Evolutionary conservation across 345 rosid genomes (phyloP).

Genomic region (Physaria fendleri): DNA sequence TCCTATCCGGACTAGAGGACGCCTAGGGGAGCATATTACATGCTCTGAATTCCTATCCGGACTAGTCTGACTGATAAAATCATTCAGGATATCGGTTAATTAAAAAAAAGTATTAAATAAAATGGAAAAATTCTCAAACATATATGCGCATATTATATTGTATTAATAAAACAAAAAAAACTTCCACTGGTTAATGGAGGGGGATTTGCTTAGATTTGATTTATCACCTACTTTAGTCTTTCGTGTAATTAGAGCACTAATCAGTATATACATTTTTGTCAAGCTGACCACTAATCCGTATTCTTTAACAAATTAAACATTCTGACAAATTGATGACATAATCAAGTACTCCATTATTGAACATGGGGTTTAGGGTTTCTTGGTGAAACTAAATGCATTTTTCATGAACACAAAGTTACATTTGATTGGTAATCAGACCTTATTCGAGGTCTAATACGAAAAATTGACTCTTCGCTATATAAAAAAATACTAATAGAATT

Average conservation of each 20-base stretch:
- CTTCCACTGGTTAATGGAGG: constrained; percentile 28
- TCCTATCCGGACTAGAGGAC: too few relatives aligned
- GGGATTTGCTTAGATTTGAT: constrained; percentile 27
- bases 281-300: constrained; percentile 29
- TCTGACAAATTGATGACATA: constrained; percentile 23
- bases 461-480: too few relatives aligned
- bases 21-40: too few relatives aligned
- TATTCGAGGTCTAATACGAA: too few relatives aligned
- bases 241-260: constrained; percentile 23
- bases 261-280: too few relatives aligned
- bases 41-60: too few relatives aligned
- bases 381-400: not conserved
- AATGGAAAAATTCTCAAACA: not conserved
- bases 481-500: too few relatives aligned
- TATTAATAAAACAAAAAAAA: not conserved
- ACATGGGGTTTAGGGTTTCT: not conserved
- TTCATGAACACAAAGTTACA: not conserved
- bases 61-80: too few relatives aligned
- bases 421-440: not conserved
- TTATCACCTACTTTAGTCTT: constrained; percentile 6
- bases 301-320: not conserved
- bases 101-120: not conserved
- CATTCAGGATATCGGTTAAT: too few relatives aligned
- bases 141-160: constrained; percentile 5
- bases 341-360: constrained; percentile 5